Percentiles rank a stretch among this genome's conserved stretches.
These are phyloP conservation scores for Pestalotiopsis sp. DNA, from an alignment of 2,329 filamentous ascomycete species.

Conservation along the genomic window DNA sequence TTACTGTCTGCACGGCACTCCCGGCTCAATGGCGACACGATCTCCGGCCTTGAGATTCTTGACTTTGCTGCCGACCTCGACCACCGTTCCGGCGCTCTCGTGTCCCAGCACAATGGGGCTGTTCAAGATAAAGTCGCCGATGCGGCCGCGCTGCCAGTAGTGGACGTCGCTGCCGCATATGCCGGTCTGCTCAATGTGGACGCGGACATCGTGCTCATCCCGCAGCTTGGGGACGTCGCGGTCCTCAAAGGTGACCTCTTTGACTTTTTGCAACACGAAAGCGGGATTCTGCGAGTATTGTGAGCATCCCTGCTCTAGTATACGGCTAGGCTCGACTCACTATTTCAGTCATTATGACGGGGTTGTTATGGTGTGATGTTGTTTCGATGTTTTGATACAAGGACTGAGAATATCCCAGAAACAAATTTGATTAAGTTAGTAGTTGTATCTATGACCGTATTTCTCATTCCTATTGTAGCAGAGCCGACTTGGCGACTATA, in stretches of 20 bases:
- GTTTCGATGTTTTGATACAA: neutral
- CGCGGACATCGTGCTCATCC: conserved; percentile 43
- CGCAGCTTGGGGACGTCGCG: conserved; percentile 41
- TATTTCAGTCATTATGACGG: conserved; percentile 12
- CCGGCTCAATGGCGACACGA: conserved; percentile 51
- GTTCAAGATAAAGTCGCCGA: conserved; percentile 47
- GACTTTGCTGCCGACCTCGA: conserved; percentile 42
- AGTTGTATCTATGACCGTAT: neutral
- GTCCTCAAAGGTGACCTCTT: conserved; percentile 48
- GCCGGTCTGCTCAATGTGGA: conserved; percentile 48
- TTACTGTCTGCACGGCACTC: conserved; percentile 42
- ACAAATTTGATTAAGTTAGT: neutral
- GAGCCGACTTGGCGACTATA: neutral
- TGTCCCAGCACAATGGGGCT: conserved; percentile 51
- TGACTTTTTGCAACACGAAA: conserved; percentile 49
- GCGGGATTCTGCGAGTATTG: conserved; percentile 41
- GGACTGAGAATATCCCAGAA: neutral
- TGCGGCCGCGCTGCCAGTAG: conserved; percentile 49
- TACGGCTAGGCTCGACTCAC: conserved; percentile 6
- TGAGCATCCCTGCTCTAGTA: neutral
- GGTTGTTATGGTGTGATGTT: conserved; percentile 2
- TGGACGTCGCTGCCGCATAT: conserved; percentile 52
- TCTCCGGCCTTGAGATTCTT: conserved; percentile 46
- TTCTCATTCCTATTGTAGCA: neutral
- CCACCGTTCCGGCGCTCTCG: conserved; percentile 45